Evolutionary conservation across 2,329 filamentous ascomycete species (phyloP).

Genomic region (Cladosporium oxysporum): DNA sequence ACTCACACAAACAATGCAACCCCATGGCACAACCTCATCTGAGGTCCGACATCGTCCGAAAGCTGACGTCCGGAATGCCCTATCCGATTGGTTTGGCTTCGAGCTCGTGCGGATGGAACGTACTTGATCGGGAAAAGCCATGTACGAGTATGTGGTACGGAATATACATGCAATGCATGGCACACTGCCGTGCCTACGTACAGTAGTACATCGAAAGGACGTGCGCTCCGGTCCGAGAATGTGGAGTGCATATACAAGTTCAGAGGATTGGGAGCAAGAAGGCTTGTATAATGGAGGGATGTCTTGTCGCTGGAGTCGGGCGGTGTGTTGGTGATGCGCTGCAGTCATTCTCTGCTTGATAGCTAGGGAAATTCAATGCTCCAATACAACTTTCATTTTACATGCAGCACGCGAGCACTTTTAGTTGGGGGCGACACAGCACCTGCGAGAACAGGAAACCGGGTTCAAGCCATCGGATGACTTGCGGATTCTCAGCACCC

Average conservation of each 20-base stretch:
- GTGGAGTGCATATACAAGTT: conserved; percentile 1
- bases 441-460: background rate
- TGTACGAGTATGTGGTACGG: background rate
- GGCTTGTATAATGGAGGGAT: conserved; percentile 1
- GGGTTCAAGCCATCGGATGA: conserved; percentile 1
- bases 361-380: background rate
- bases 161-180: conserved; percentile 8
- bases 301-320: background rate
- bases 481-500: background rate
- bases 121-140: background rate
- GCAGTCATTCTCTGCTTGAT: background rate
- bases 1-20: background rate
- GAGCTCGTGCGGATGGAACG: background rate
- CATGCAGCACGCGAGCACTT: background rate
- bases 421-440: background rate
- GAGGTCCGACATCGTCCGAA: conserved; percentile 2
- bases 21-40: background rate
- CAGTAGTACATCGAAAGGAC: background rate
- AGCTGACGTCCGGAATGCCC: background rate
- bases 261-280: background rate
- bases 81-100: background rate
- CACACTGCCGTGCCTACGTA: background rate
- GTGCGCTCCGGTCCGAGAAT: conserved; percentile 7
- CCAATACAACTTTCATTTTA: background rate
- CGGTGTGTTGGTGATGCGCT: background rate